phyloP scores from a whole-genome alignment of 1,284 basidiomycete genomes.

The Stereum hirsutum region DNA sequence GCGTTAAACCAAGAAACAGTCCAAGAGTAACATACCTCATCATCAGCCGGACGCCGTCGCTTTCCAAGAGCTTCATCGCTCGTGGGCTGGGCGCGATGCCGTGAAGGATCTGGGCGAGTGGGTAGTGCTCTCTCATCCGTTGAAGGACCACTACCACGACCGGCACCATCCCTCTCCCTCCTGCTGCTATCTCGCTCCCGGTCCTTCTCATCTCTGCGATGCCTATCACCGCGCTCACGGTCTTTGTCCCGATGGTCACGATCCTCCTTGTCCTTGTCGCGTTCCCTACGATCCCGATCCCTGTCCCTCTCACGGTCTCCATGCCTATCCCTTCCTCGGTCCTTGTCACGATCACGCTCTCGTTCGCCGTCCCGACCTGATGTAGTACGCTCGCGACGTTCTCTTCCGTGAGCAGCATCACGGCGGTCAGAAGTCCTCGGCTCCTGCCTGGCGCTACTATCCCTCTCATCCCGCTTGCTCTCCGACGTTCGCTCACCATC shows the following conservation, averaged over 20 bases:
- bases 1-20: not conserved
- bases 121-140: conserved; percentile 45
- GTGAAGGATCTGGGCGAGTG: conserved; percentile 45
- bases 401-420: conserved; percentile 17
- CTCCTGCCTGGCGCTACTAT: conserved; percentile 33
- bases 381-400: conserved; percentile 19
- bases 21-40: conserved; percentile 46
- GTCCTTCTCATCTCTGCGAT: conserved; percentile 37
- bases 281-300: conserved; percentile 22
- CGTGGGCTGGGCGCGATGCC: conserved; percentile 37
- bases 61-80: conserved; percentile 57
- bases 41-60: conserved; percentile 52
- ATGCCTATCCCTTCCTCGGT: conserved; percentile 32
- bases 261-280: conserved; percentile 29
- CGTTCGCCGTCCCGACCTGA: conserved; percentile 17
- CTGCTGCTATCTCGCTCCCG: conserved; percentile 34
- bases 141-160: conserved; percentile 12
- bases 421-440: conserved; percentile 29
- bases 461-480: conserved; percentile 42
- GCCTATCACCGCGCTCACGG: conserved; percentile 29
- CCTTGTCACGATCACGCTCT: conserved; percentile 28
- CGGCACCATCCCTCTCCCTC: conserved; percentile 22
- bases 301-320: conserved; percentile 23
- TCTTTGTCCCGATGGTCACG: conserved; percentile 28
- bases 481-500: conserved; percentile 36